These are phyloP conservation scores for Russula earlei DNA, from an alignment of 768 basidiomycete genomes.

Conservation along the genomic window DNA sequence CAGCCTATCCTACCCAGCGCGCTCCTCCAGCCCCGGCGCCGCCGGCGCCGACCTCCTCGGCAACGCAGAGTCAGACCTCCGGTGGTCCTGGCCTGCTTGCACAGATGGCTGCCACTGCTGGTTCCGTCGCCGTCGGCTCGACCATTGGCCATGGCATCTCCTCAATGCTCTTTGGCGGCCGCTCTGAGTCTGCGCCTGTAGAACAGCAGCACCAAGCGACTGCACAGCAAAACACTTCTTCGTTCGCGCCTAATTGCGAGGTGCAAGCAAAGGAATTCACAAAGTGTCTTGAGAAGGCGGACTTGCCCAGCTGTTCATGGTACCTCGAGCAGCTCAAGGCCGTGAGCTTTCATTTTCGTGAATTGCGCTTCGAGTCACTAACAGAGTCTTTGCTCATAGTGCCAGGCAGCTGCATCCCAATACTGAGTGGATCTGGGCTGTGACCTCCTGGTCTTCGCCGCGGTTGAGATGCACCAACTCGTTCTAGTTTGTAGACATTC, in stretches of 20 bases:
- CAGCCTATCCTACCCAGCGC: slow-evolving; percentile 24
- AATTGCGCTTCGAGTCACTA: background rate
- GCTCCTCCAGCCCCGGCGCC: slow-evolving; percentile 32
- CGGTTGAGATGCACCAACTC: background rate
- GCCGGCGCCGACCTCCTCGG: slow-evolving; percentile 20
- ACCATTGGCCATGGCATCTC: slow-evolving; percentile 87
- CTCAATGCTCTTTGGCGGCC: slow-evolving; percentile 79
- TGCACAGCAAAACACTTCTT: slow-evolving; percentile 37
- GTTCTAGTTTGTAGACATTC: background rate
- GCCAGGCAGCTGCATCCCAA: slow-evolving; percentile 20
- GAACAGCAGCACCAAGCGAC: slow-evolving; percentile 37
- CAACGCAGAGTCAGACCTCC: slow-evolving; percentile 26
- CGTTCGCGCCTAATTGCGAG: slow-evolving; percentile 55
- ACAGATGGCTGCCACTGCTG: slow-evolving; percentile 86
- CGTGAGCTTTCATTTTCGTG: slow-evolving; percentile 37
- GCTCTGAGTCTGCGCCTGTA: slow-evolving; percentile 35
- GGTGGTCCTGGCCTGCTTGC: slow-evolving; percentile 59
- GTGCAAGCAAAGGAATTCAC: slow-evolving; percentile 84
- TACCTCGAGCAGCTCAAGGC: slow-evolving; percentile 86
- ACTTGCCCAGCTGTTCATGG: slow-evolving; percentile 71
- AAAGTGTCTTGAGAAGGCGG: slow-evolving; percentile 73
- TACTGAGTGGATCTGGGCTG: slow-evolving; percentile 7
- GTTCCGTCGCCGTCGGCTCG: slow-evolving; percentile 82
- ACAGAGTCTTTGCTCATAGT: background rate
- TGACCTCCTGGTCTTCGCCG: background rate